Conservation (phyloP, 805 yeast genomes). For the Cyberlindnera americana region DNA sequence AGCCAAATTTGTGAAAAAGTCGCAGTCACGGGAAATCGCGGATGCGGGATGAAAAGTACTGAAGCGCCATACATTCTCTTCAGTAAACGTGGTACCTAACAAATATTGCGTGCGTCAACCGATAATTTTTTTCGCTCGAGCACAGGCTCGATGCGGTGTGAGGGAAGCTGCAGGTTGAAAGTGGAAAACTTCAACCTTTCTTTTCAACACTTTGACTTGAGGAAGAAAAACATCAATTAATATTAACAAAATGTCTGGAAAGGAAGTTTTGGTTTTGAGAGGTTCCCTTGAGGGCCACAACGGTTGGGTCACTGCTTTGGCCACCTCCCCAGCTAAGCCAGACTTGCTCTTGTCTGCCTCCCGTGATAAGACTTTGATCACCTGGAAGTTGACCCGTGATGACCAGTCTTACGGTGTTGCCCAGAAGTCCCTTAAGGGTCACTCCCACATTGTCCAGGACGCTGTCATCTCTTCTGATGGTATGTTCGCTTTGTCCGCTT, state of each 20-base stretch:
- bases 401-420: slow-evolving; percentile 98
- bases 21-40: slow-evolving; percentile 17
- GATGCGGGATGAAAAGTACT: slow-evolving; percentile 19
- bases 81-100: slow-evolving; percentile 27
- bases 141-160: not conserved
- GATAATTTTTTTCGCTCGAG: not conserved
- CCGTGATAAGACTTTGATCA: slow-evolving; percentile 97
- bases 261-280: slow-evolving; percentile 98
- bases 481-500: slow-evolving; percentile 94
- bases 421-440: slow-evolving; percentile 95
- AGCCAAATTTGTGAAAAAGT: too few species aligned
- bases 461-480: slow-evolving; percentile 98
- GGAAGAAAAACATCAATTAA: slow-evolving; percentile 4
- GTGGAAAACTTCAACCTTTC: slow-evolving; percentile 8
- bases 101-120: slow-evolving; percentile 13
- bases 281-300: slow-evolving; percentile 98
- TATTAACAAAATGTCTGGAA: slow-evolving; percentile 61
- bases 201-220: too few species aligned
- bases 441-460: slow-evolving; percentile 98
- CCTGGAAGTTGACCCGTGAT: slow-evolving; percentile 96
- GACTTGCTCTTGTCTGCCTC: slow-evolving; percentile 97
- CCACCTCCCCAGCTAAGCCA: slow-evolving; percentile 98
- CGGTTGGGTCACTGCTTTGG: slow-evolving; percentile 98
- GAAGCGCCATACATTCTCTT: slow-evolving; percentile 19
- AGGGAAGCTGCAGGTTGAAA: not conserved